Conservation (phyloP, 108 stramenopile genomes). For the Stephanodiscus minutulus region DNA sequence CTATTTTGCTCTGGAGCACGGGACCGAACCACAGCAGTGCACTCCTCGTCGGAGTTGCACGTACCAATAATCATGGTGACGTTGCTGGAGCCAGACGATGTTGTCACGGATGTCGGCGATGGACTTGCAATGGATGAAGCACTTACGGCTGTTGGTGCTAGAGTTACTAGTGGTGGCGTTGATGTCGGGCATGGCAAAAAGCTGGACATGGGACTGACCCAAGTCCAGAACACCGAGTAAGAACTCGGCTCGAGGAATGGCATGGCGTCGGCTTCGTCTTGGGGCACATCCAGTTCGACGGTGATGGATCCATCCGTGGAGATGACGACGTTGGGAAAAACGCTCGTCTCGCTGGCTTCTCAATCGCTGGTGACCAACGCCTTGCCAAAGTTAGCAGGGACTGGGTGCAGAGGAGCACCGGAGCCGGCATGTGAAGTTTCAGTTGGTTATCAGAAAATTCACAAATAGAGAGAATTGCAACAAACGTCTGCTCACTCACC, state of each 20-base stretch:
- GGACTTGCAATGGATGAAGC: not conserved
- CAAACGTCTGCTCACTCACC: not conserved
- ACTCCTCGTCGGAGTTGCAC: not conserved
- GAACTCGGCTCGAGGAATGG: slow-evolving; percentile 19
- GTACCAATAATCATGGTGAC: not conserved
- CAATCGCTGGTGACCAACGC: slow-evolving; percentile 43
- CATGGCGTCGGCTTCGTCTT: slow-evolving; percentile 8
- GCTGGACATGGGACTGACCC: not conserved
- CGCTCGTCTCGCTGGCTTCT: slow-evolving; percentile 19
- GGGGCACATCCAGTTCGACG: not conserved
- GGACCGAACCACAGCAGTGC: slow-evolving; percentile 1
- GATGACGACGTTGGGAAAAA: slow-evolving; percentile 15
- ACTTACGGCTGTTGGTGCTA: not conserved
- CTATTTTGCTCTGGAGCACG: not conserved
- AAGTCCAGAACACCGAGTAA: slow-evolving; percentile 36
- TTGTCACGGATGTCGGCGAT: not conserved
- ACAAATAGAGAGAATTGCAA: too few relatives aligned
- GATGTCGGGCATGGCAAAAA: not conserved
- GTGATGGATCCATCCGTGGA: slow-evolving; percentile 2
- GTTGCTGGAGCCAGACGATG: not conserved
- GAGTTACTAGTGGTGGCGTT: not conserved
- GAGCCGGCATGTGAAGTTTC: slow-evolving; percentile 2
- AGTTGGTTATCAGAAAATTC: not conserved
- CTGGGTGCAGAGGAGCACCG: not conserved
- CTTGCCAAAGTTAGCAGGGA: slow-evolving; percentile 19